Conservation (phyloP, 495 filamentous ascomycete genomes). For the Friedmanniomyces simplex region DNA sequence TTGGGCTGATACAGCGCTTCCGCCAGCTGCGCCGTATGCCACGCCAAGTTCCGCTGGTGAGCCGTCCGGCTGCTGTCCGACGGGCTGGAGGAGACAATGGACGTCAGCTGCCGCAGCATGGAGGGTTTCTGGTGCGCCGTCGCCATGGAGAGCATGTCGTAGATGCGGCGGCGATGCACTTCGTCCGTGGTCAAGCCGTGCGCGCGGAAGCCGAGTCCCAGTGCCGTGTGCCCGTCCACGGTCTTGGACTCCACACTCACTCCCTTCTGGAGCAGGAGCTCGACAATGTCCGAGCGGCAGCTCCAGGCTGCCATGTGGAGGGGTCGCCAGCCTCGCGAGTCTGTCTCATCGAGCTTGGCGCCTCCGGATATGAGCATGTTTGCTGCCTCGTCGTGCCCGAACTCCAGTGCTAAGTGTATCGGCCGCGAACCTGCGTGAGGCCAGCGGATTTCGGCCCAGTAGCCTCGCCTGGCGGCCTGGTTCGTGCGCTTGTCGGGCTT, state of each 20-base stretch:
- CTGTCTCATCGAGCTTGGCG: slow-evolving; percentile 20
- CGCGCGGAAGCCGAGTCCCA: slow-evolving; percentile 15
- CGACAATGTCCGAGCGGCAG: slow-evolving; percentile 14
- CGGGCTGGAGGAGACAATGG: neutral
- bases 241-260: slow-evolving; percentile 10
- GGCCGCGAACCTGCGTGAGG: slow-evolving; percentile 23
- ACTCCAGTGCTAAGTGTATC: slow-evolving; percentile 25
- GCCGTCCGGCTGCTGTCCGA: slow-evolving; percentile 5
- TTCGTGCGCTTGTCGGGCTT: slow-evolving; percentile 22
- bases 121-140: slow-evolving; percentile 1
- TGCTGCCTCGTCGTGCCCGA: slow-evolving; percentile 21
- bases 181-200: slow-evolving; percentile 1
- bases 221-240: slow-evolving; percentile 11
- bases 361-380: slow-evolving; percentile 21
- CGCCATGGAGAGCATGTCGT: slow-evolving; percentile 4
- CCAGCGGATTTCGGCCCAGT: slow-evolving; percentile 27
- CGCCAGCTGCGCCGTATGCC: slow-evolving; percentile 12
- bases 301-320: slow-evolving; percentile 22
- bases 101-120: slow-evolving; percentile 1
- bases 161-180: neutral
- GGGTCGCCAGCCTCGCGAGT: slow-evolving; percentile 20
- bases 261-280: slow-evolving; percentile 12
- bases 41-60: slow-evolving; percentile 5
- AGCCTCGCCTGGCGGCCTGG: slow-evolving; percentile 21
- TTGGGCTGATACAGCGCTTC: slow-evolving; percentile 9